Conservation (phyloP, 768 basidiomycete genomes). For the Pleurotus ostreatus region DNA sequence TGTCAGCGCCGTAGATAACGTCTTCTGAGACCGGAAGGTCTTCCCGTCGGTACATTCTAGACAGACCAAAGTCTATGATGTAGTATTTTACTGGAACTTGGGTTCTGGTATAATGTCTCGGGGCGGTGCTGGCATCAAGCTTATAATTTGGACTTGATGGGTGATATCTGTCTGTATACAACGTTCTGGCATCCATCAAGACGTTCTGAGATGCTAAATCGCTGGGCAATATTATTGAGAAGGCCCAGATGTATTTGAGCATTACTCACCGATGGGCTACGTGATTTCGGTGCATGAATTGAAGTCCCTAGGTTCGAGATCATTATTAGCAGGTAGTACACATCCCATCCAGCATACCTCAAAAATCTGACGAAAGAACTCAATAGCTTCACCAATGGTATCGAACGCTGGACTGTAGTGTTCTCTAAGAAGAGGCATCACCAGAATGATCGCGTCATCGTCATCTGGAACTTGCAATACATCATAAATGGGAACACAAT, state of each 20-base stretch:
- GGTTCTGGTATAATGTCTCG: conserved; percentile 15
- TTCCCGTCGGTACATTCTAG: conserved; percentile 20
- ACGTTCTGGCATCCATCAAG: conserved; percentile 19
- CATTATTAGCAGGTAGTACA: too few species aligned
- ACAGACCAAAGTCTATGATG: conserved; percentile 27
- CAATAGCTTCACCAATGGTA: conserved; percentile 25
- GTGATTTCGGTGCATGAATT: conserved; percentile 19
- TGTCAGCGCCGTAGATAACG: conserved; percentile 35
- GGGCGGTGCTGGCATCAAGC: conserved; percentile 12
- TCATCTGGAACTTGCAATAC: conserved; percentile 12
- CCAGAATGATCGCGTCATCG: conserved; percentile 10
- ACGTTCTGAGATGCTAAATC: conserved; percentile 11
- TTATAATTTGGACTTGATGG: conserved; percentile 12
- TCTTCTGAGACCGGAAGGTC: conserved; percentile 20
- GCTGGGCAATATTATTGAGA: not conserved
- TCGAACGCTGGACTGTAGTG: conserved; percentile 20
- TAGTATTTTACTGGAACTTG: conserved; percentile 22
- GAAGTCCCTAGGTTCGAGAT: conserved; percentile 13
- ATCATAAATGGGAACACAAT: conserved; percentile 22
- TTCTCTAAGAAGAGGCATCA: conserved; percentile 13
- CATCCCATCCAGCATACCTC: conserved; percentile 14
- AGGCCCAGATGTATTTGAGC: too few species aligned
- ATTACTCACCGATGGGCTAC: conserved; percentile 17
- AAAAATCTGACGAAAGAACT: conserved; percentile 26
- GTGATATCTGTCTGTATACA: conserved; percentile 19